Conservation (phyloP, 2,329 filamentous ascomycete species). For the Pyrenochaeta sp. region DNA sequence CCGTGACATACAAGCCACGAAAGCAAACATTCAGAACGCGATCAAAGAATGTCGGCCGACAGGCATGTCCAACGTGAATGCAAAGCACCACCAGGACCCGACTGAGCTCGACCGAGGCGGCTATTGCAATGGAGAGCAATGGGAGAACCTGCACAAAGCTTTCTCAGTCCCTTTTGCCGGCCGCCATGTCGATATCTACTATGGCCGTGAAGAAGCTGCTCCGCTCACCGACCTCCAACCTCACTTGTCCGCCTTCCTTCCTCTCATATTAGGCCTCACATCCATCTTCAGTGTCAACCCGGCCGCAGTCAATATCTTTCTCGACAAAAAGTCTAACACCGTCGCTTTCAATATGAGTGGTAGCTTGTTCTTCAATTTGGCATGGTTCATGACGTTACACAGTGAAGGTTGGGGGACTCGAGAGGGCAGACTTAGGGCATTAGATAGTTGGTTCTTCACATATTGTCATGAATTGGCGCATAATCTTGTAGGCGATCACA, state of each 20-base stretch:
- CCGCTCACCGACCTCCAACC: slow-evolving; percentile 36
- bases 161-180: slow-evolving; percentile 46
- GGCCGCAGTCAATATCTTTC: slow-evolving; percentile 82
- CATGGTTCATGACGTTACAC: slow-evolving; percentile 86
- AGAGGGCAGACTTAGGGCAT: slow-evolving; percentile 52
- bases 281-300: slow-evolving; percentile 71
- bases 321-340: slow-evolving; percentile 78
- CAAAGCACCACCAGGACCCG: slow-evolving; percentile 46
- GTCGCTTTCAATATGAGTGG: slow-evolving; percentile 93
- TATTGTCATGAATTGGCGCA: slow-evolving; percentile 95
- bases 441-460: slow-evolving; percentile 93
- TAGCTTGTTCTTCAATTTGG: slow-evolving; percentile 91
- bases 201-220: slow-evolving; percentile 39
- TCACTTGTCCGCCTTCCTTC: slow-evolving; percentile 40
- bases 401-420: slow-evolving; percentile 27
- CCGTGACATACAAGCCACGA: slow-evolving; percentile 45
- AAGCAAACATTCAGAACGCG: slow-evolving; percentile 47
- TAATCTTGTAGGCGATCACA: slow-evolving; percentile 82
- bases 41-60: slow-evolving; percentile 49
- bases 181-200: slow-evolving; percentile 47
- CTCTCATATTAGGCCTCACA: slow-evolving; percentile 44
- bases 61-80: slow-evolving; percentile 42
- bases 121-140: slow-evolving; percentile 49
- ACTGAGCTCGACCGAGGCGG: slow-evolving; percentile 49
- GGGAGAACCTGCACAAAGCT: slow-evolving; percentile 48